A percentile compares a stretch with the other conserved stretches of the same genome.
phyloP scores from a whole-genome alignment of 371 early-diverging fungal species.

The Actinomortierella ambigua region DNA sequence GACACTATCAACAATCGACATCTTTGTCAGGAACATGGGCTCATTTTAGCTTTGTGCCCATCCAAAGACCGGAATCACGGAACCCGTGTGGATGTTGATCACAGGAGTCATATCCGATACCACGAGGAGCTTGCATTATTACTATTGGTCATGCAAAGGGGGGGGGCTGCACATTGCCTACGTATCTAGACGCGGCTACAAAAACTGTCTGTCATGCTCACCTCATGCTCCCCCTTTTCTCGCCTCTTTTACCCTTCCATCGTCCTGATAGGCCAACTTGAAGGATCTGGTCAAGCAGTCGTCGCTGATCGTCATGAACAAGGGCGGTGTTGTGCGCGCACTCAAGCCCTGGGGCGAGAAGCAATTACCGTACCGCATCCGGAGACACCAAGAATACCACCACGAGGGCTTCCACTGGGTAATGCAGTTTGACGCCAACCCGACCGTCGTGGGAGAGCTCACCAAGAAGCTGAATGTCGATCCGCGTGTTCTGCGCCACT shows the following conservation, averaged over 20 bases:
- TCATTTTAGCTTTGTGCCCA: too few relatives aligned
- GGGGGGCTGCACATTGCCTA: too few relatives aligned
- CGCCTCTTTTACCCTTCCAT: not conserved
- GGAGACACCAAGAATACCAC: slow-evolving; percentile 70
- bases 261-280: slow-evolving; percentile 66
- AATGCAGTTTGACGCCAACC: slow-evolving; percentile 83
- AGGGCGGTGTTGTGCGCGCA: slow-evolving; percentile 80
- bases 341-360: slow-evolving; percentile 71
- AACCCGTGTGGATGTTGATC: too few relatives aligned
- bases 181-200: too few relatives aligned
- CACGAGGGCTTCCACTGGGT: slow-evolving; percentile 71
- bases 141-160: too few relatives aligned
- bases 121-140: too few relatives aligned
- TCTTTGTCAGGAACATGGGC: too few relatives aligned
- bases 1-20: too few relatives aligned
- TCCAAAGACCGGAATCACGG: too few relatives aligned
- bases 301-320: slow-evolving; percentile 71
- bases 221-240: too few relatives aligned
- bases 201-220: too few relatives aligned
- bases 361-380: slow-evolving; percentile 67
- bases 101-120: too few relatives aligned
- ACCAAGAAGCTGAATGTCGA: slow-evolving; percentile 69
- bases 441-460: slow-evolving; percentile 61
- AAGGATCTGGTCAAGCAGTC: slow-evolving; percentile 70
- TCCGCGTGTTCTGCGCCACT: slow-evolving; percentile 79